phyloP scores from a whole-genome alignment of 2,329 filamentous ascomycete genomes.

The Ciborinia camelliae region DNA sequence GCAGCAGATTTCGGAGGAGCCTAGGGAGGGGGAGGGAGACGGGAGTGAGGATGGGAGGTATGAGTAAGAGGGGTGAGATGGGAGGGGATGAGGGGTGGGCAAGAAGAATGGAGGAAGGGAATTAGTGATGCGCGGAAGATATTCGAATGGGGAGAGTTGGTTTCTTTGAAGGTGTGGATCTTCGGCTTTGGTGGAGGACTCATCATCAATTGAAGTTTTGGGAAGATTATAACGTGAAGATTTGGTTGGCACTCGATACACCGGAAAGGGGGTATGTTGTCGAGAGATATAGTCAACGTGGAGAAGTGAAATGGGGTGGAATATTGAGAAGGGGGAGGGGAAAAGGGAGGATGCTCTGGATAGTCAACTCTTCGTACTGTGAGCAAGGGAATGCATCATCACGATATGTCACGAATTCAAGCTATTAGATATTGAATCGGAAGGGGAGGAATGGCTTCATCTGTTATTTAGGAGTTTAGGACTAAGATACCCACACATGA shows the following conservation, averaged over 20 bases:
- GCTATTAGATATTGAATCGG: slow-evolving; percentile 12
- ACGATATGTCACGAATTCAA: background rate
- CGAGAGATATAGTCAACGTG: background rate
- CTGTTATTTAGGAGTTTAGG: slow-evolving; percentile 15
- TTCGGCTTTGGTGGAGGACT: background rate
- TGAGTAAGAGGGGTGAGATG: background rate
- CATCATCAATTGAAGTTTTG: background rate
- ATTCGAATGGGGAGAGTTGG: background rate
- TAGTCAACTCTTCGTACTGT: too few relatives aligned
- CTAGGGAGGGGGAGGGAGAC: slow-evolving; percentile 20
- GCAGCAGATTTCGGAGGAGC: slow-evolving; percentile 69
- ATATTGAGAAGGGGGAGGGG: background rate
- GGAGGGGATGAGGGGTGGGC: background rate
- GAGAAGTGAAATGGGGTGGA: background rate
- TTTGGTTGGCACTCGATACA: too few relatives aligned
- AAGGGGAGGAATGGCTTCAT: slow-evolving; percentile 10
- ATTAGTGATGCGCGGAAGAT: background rate
- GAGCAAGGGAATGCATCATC: background rate
- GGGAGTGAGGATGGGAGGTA: slow-evolving; percentile 11
- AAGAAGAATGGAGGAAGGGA: background rate
- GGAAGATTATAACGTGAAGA: background rate
- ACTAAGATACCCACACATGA: slow-evolving; percentile 14
- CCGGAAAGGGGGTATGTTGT: background rate
- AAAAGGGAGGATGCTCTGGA: background rate
- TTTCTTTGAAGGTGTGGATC: background rate